Percentiles rank a stretch among this genome's conserved stretches.
These are phyloP conservation scores for Dendrobium catenatum DNA, from an alignment of 106 monocot species.

Conservation along the genomic window DNA sequence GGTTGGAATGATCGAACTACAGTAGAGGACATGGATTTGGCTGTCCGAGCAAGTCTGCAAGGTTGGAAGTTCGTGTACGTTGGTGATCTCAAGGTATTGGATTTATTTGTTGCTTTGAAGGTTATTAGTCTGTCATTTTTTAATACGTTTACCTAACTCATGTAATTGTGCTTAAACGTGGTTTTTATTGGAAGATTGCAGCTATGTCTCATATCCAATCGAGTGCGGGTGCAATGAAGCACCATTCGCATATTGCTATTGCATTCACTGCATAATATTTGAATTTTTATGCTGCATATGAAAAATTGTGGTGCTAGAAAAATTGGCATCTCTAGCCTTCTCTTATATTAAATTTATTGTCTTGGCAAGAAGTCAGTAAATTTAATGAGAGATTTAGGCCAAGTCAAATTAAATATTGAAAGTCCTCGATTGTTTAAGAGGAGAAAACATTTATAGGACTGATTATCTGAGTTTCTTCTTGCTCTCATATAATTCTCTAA, in stretches of 20 bases:
- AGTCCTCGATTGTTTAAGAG: slow-evolving; percentile 1
- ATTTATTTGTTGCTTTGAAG: slow-evolving; percentile 3
- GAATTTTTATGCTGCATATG: not conserved
- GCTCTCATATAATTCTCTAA: not conserved
- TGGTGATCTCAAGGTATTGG: slow-evolving; percentile 9
- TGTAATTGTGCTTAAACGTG: too few species aligned
- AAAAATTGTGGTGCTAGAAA: not conserved
- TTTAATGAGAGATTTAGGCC: not conserved
- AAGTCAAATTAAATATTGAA: not conserved
- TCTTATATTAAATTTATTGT: not conserved
- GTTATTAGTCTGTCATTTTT: not conserved
- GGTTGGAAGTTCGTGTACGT: slow-evolving; percentile 9
- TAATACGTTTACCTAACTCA: not conserved
- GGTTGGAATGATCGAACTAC: slow-evolving; percentile 14
- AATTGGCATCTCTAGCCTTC: not conserved
- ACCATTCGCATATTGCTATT: not conserved
- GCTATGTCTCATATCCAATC: not conserved
- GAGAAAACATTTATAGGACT: not conserved
- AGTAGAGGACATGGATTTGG: slow-evolving; percentile 13
- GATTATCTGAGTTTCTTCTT: not conserved
- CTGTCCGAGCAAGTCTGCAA: slow-evolving; percentile 5
- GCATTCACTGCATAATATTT: not conserved
- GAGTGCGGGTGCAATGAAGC: not conserved
- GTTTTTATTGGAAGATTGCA: not conserved
- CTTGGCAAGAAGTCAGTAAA: not conserved